phyloP scores from a whole-genome alignment of 768 basidiomycete genomes.

The Neoboletus subvelutipes region DNA sequence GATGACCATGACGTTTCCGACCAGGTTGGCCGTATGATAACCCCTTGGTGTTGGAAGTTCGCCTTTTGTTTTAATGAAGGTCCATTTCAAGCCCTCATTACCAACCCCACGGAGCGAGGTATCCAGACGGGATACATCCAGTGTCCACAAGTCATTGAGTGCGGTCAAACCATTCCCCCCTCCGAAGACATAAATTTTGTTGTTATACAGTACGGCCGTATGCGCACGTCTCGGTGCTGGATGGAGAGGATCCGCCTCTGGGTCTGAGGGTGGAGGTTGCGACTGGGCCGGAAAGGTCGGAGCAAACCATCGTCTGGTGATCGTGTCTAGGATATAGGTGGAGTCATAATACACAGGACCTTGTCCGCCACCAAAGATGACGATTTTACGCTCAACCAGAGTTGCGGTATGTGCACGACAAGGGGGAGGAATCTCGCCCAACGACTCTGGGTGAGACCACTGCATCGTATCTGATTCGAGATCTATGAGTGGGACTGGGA shows the following conservation, averaged over 20 bases:
- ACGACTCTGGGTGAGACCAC: conserved; percentile 77
- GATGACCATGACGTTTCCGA: conserved; percentile 83
- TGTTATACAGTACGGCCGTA: conserved; percentile 71
- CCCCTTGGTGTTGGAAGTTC: conserved; percentile 66
- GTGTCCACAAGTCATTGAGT: conserved; percentile 85
- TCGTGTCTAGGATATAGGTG: conserved; percentile 81
- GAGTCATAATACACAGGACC: conserved; percentile 80
- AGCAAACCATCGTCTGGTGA: conserved; percentile 61
- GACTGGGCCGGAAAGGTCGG: conserved; percentile 37
- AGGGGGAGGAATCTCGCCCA: conserved; percentile 78
- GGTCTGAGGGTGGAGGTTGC: background rate
- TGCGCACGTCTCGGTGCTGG: conserved; percentile 84
- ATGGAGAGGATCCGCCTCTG: conserved; percentile 20
- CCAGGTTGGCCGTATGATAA: conserved; percentile 88
- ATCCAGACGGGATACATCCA: conserved; percentile 59
- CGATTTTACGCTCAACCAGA: conserved; percentile 73
- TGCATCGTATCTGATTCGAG: conserved; percentile 72
- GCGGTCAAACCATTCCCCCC: conserved; percentile 94
- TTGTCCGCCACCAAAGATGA: conserved; percentile 87
- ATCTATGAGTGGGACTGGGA: background rate
- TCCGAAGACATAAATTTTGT: conserved; percentile 83
- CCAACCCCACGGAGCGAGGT: conserved; percentile 19
- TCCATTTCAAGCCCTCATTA: conserved; percentile 49
- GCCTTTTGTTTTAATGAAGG: conserved; percentile 54
- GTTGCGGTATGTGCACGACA: conserved; percentile 89